phyloP scores from a whole-genome alignment of 192 early-diverging fungal genomes.

The Hyaloraphidium curvatum region DNA sequence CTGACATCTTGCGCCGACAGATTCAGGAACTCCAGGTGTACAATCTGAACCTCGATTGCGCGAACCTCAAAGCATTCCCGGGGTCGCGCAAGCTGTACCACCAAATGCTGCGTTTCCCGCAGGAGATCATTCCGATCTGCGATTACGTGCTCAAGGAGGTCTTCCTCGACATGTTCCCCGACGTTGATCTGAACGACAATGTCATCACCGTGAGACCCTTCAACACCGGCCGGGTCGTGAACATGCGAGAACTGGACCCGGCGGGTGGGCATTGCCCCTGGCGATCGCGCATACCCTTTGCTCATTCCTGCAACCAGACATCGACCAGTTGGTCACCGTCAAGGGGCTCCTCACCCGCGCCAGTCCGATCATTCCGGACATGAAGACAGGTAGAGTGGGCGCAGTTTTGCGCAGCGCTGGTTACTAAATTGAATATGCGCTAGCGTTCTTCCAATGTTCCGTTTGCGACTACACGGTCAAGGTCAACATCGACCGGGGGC shows the following conservation, averaged over 20 bases:
- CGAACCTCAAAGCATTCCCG: slow-evolving; percentile 54
- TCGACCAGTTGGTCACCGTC: slow-evolving; percentile 88
- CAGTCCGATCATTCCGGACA: slow-evolving; percentile 84
- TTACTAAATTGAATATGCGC: background rate
- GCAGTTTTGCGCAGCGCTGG: background rate
- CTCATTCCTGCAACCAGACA: slow-evolving; percentile 29
- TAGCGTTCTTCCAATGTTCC: slow-evolving; percentile 82
- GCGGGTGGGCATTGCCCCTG: slow-evolving; percentile 21
- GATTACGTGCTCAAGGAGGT: slow-evolving; percentile 68
- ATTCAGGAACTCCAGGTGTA: slow-evolving; percentile 43
- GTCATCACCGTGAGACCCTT: slow-evolving; percentile 53
- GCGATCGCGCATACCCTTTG: background rate
- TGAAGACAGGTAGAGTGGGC: slow-evolving; percentile 42
- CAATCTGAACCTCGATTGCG: slow-evolving; percentile 77
- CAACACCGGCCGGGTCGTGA: slow-evolving; percentile 53
- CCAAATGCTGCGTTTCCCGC: slow-evolving; percentile 79
- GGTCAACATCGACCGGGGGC: slow-evolving; percentile 70
- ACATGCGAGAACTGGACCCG: slow-evolving; percentile 91
- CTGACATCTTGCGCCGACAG: slow-evolving; percentile 15
- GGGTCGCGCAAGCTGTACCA: slow-evolving; percentile 50
- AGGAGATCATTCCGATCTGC: slow-evolving; percentile 87
- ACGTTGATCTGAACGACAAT: slow-evolving; percentile 20
- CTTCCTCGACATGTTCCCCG: slow-evolving; percentile 45
- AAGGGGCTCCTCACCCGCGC: slow-evolving; percentile 84
- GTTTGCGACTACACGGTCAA: slow-evolving; percentile 67